These are phyloP conservation scores for Geotrichum restrictum DNA, from an alignment of 1,139 yeast species.

Conservation along the genomic window DNA sequence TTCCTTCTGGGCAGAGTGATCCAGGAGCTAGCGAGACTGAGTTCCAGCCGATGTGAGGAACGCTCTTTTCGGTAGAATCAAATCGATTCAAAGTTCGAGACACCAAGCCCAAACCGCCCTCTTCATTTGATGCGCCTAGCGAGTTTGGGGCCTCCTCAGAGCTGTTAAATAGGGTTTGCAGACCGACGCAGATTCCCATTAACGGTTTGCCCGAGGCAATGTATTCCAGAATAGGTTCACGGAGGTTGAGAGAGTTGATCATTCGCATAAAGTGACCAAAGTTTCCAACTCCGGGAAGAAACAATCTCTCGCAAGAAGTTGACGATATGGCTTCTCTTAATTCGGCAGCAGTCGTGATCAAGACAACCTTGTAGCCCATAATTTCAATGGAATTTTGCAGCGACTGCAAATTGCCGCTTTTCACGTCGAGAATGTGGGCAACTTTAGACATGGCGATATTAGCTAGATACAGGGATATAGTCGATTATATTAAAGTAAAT, in stretches of 20 bases:
- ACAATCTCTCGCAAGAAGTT: slow-evolving; percentile 33
- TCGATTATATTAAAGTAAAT: background rate
- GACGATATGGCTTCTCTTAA: slow-evolving; percentile 33
- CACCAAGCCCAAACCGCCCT: slow-evolving; percentile 54
- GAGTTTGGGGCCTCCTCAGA: slow-evolving; percentile 67
- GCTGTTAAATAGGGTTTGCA: slow-evolving; percentile 72
- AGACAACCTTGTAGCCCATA: slow-evolving; percentile 59
- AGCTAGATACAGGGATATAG: background rate
- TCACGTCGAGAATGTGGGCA: slow-evolving; percentile 86
- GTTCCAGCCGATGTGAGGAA: slow-evolving; percentile 97
- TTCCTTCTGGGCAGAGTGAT: slow-evolving; percentile 20
- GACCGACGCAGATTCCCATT: slow-evolving; percentile 96
- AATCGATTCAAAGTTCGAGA: slow-evolving; percentile 60
- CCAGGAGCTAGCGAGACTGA: slow-evolving; percentile 30
- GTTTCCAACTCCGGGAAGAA: slow-evolving; percentile 93
- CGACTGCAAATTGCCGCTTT: slow-evolving; percentile 90
- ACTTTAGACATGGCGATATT: slow-evolving; percentile 22
- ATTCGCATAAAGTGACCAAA: slow-evolving; percentile 87
- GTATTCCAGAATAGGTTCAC: slow-evolving; percentile 60
- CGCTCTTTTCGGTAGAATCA: slow-evolving; percentile 63
- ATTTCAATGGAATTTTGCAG: slow-evolving; percentile 77
- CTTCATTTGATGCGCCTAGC: slow-evolving; percentile 22
- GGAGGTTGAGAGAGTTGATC: slow-evolving; percentile 57
- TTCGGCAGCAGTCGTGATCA: slow-evolving; percentile 35
- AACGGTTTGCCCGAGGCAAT: slow-evolving; percentile 71